A percentile compares a stretch with the other conserved stretches of the same genome.
These are phyloP conservation scores for Macrolepiota dolichaula DNA, from an alignment of 768 basidiomycete genomes.

Conservation along the genomic window DNA sequence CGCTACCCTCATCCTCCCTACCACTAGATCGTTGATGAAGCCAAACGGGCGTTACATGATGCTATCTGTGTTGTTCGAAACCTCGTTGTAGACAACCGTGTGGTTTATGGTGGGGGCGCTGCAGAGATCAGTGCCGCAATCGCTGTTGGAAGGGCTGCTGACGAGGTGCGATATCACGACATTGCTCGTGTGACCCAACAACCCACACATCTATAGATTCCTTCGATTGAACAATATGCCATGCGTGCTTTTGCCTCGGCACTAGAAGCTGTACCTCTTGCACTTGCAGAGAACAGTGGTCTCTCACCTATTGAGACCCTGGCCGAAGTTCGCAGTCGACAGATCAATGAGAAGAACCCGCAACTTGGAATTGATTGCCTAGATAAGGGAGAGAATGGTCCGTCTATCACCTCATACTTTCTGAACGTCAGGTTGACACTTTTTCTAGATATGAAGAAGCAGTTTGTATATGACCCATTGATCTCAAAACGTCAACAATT, in stretches of 20 bases:
- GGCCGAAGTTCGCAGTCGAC: constrained; percentile 92
- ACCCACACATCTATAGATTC: constrained; percentile 52
- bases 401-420: constrained; percentile 18
- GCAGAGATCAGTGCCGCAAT: constrained; percentile 96
- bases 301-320: constrained; percentile 94
- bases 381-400: constrained; percentile 82
- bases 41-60: constrained; percentile 96
- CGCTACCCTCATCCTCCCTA: not conserved
- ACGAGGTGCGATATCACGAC: constrained; percentile 55
- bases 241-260: constrained; percentile 99
- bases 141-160: constrained; percentile 91
- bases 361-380: constrained; percentile 92
- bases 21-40: constrained; percentile 93
- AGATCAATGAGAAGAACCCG: constrained; percentile 83
- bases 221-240: constrained; percentile 98
- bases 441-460: constrained; percentile 90
- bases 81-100: constrained; percentile 90
- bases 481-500: constrained; percentile 98
- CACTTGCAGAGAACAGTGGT: constrained; percentile 97
- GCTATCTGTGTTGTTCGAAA: constrained; percentile 97
- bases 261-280: constrained; percentile 91
- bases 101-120: constrained; percentile 97
- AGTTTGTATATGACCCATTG: constrained; percentile 94
- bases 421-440: not conserved
- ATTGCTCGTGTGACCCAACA: not conserved